Base-by-base conservation (phyloP, 306 rosid species). In the Inga leiocalycina region DNA sequence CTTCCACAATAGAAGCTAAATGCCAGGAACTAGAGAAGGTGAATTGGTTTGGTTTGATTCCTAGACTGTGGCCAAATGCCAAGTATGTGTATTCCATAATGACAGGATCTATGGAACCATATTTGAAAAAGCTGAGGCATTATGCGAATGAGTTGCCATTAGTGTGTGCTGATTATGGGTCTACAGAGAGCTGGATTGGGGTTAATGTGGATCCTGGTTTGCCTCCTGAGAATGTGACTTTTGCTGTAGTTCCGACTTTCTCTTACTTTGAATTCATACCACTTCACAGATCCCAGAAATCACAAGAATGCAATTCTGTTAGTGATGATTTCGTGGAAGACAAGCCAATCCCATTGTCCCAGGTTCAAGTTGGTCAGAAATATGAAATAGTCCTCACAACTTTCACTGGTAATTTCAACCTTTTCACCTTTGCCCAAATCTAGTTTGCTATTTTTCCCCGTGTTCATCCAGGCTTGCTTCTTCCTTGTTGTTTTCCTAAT, bases 141-240 rank as follows among this genome's bases (percentile, higher is more conserved):
- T 96, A 92, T 62, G 97, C 94, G 2, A 87, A 87, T 74, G 94
- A 88, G 9, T 82, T 96, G 84, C 91, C 97, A 27, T 85, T 96
- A 49, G 89, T 96, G 59, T 91, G 99, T 85, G 99, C 94, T 44
- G 99, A 92, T 3, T 96, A 96, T 84, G 99, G 99, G 10, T 96
- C 99, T 5, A 96, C 98, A 32, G 99, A 96, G 92, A 91, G 99
- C 70, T 96, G 99, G 99, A 96, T 96, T 51, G 99, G 99, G 68
- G 97, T 90, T 44, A 93, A 93, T 77, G 87, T 96, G 85, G 97
- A 93, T 76, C 97, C 99, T 15, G 69, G 65, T 82, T 80, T 92
- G n/a, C 83, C 89, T 2, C 97, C 99, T 2, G 99, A 96, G 80
- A 52, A 85, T 7, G 99, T 93, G 1, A 89, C 97, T 24, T 96